phyloP scores from a whole-genome alignment of 805 yeast genomes.

The Wickerhamiella bombiphila region DNA sequence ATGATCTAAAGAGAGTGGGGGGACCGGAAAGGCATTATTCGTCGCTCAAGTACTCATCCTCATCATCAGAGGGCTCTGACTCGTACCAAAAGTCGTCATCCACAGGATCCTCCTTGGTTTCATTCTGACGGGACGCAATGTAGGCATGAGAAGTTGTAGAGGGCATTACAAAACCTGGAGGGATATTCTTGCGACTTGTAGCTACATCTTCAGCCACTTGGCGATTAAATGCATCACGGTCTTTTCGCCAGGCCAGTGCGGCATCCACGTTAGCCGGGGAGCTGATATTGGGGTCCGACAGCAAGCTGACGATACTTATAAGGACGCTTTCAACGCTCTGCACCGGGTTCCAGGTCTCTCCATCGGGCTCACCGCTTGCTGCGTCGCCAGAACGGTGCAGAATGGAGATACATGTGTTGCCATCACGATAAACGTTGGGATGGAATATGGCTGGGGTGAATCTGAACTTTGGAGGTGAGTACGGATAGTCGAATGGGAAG shows the following conservation, averaged over 20 bases:
- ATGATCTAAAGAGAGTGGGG: too few relatives aligned
- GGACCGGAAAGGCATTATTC: constrained; percentile 17
- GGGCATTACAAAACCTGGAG: constrained; percentile 75
- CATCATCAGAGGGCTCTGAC: constrained; percentile 51
- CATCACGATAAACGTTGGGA: constrained; percentile 90
- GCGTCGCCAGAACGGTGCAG: constrained; percentile 86
- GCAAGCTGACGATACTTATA: constrained; percentile 74
- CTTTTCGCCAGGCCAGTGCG: constrained; percentile 74
- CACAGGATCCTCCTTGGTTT: constrained; percentile 36
- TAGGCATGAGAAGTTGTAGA: constrained; percentile 43
- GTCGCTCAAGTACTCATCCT: constrained; percentile 26
- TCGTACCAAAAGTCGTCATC: constrained; percentile 82
- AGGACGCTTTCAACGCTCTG: constrained; percentile 86
- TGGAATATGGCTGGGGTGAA: constrained; percentile 90
- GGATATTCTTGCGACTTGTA: constrained; percentile 65
- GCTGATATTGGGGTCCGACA: constrained; percentile 85
- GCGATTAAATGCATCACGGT: constrained; percentile 59
- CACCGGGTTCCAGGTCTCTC: constrained; percentile 65
- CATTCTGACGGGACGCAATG: constrained; percentile 25
- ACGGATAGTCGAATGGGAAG: constrained; percentile 85
- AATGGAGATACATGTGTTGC: constrained; percentile 82
- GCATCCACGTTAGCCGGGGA: constrained; percentile 97
- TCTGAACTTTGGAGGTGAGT: constrained; percentile 79
- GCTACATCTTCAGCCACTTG: constrained; percentile 64
- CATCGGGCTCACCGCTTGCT: constrained; percentile 79